These are phyloP conservation scores for Kregervanrija pseudodelftensis DNA, from an alignment of 805 yeast species.

Conservation along the genomic window DNA sequence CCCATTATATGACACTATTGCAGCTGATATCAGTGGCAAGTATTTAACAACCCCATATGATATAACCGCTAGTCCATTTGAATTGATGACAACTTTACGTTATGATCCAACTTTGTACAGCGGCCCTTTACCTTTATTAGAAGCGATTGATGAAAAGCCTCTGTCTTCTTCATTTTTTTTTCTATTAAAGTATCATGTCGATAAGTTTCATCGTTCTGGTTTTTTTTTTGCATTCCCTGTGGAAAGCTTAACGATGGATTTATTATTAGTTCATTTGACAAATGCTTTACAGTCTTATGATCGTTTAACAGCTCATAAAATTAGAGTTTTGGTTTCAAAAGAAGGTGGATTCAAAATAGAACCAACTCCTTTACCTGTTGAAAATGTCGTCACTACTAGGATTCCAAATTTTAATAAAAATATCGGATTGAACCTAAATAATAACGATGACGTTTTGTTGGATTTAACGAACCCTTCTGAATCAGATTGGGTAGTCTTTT, in stretches of 20 bases:
- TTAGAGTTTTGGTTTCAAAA: slow-evolving; percentile 38
- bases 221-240: slow-evolving; percentile 44
- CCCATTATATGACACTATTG: no score
- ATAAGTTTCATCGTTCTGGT: slow-evolving; percentile 49
- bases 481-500: slow-evolving; percentile 47
- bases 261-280: slow-evolving; percentile 36
- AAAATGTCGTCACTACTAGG: slow-evolving; percentile 1
- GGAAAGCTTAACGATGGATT: slow-evolving; percentile 29
- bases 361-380: slow-evolving; percentile 18
- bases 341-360: slow-evolving; percentile 24
- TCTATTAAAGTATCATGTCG: slow-evolving; percentile 55
- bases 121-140: slow-evolving; percentile 15
- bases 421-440: no score
- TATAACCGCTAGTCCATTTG: slow-evolving; percentile 38
- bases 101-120: slow-evolving; percentile 58
- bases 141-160: slow-evolving; percentile 19
- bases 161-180: slow-evolving; percentile 40
- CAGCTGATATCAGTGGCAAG: no score
- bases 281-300: slow-evolving; percentile 27
- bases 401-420: slow-evolving; percentile 1
- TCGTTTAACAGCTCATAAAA: slow-evolving; percentile 33
- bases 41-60: no score
- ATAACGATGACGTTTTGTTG: no score
- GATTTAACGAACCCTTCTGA: no score
- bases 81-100: slow-evolving; percentile 63